Conservation (phyloP, 768 basidiomycete genomes). For the Hydnomerulius pinastri region DNA sequence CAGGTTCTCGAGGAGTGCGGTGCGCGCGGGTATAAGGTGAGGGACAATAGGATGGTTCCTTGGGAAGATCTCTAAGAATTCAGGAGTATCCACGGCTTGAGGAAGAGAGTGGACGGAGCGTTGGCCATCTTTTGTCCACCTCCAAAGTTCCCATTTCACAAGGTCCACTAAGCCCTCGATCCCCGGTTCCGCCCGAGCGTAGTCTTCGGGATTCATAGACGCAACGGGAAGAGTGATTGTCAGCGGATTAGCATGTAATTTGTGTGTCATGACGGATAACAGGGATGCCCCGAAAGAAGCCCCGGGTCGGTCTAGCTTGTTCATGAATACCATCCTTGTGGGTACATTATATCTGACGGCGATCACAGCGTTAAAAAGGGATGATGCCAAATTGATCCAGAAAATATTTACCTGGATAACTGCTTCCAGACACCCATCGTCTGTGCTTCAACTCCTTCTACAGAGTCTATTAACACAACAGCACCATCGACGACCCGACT, state of each 20-base stretch:
- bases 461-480: conserved; percentile 84
- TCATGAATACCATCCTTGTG: conserved; percentile 78
- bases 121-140: conserved; percentile 59
- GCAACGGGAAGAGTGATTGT: conserved; percentile 73
- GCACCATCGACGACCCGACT: conserved; percentile 90
- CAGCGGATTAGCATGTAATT: conserved; percentile 75
- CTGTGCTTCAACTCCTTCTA: conserved; percentile 90
- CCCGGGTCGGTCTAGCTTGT: conserved; percentile 87
- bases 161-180: conserved; percentile 84
- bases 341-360: conserved; percentile 70
- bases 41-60: conserved; percentile 65
- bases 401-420: conserved; percentile 68
- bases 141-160: conserved; percentile 83
- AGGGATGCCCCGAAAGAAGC: conserved; percentile 76
- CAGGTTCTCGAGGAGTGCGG: conserved; percentile 72
- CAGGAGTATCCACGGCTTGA: conserved; percentile 45
- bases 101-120: conserved; percentile 51
- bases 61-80: conserved; percentile 47
- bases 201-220: conserved; percentile 68
- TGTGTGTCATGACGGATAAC: conserved; percentile 70
- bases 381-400: not conserved
- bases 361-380: conserved; percentile 1
- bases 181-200: conserved; percentile 75
- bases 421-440: conserved; percentile 90
- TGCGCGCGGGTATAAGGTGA: conserved; percentile 67